Evolutionary conservation across 768 basidiomycete genomes (phyloP).

Genomic region (Hydnum rufescens): DNA sequence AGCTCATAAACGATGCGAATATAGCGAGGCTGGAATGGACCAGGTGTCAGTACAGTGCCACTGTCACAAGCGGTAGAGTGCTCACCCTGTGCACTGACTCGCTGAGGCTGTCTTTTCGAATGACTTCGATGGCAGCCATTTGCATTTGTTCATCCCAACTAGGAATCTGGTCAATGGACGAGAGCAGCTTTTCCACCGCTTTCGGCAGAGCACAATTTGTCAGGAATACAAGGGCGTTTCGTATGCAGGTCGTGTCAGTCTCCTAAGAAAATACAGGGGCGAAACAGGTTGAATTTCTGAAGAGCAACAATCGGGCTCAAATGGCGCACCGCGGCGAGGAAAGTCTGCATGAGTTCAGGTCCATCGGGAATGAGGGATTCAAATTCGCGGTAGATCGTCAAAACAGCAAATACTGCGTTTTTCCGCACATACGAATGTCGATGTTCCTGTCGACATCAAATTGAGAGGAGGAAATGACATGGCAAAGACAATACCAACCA

Average conservation of each 20-base stretch:
- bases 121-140: constrained; percentile 89
- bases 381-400: constrained; percentile 84
- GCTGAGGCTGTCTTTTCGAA: constrained; percentile 68
- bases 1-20: constrained; percentile 88
- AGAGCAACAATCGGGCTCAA: neutral
- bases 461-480: neutral
- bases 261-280: constrained; percentile 25
- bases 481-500: constrained; percentile 21
- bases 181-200: constrained; percentile 80
- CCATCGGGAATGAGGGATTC: constrained; percentile 93
- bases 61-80: neutral
- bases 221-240: constrained; percentile 93
- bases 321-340: constrained; percentile 54
- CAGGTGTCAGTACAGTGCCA: neutral
- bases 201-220: constrained; percentile 66
- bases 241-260: constrained; percentile 87
- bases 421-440: constrained; percentile 95
- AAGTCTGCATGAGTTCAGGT: constrained; percentile 86
- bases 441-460: constrained; percentile 39
- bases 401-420: constrained; percentile 93
- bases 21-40: constrained; percentile 49
- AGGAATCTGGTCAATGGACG: constrained; percentile 65
- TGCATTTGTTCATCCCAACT: constrained; percentile 81
- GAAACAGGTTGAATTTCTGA: neutral
- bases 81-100: constrained; percentile 69